Base-by-base conservation (phyloP, 352 stramenopile genomes). In the Pythium dissotocum region DNA sequence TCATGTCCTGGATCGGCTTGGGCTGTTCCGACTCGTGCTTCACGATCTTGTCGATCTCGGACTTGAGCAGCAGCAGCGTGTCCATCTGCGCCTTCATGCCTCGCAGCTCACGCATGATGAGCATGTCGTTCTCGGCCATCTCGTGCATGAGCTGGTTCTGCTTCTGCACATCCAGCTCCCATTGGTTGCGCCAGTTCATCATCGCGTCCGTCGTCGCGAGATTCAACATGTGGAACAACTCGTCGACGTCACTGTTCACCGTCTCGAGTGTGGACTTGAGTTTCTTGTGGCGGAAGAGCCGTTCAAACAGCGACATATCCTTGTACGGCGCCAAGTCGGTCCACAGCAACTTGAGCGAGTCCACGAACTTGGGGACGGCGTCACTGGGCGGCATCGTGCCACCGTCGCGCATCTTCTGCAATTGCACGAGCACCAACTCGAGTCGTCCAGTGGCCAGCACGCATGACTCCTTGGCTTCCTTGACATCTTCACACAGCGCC, bases 221-320 rank as follows among this genome's bases (percentile, higher is more conserved):
- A 5, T 51, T 36, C 4, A 61, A 12, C 38, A 56, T 61, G 2
- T 28, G 6, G 38, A 55, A 67, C 26, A 67, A 36, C 14, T 52
- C 14, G 1, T 67, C 36, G 14, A 67, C 32, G 10, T n/a, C 14
- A 3, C 33, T 36, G 48, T 56, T 44, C 12, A 53, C 49, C 6
- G 14, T 24, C 24, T 2, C 21, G 24, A 65, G 18, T n/a, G 49
- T 36, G 2, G 21, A 1, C 35, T 65, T 59, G 59, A 33, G 16
- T 5, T 30, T 21, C 35, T 65, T 65, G 59, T 9, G 8, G 35
- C 30, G 48, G 2, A 65, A 33, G 33, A 65, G 13, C 6, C 59
- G 59, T 6, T 65, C 49, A 10, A 59, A 13, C 1, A 42, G 4
- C 9, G 1, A 16, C 48, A 53, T 65, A 10, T 42, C n/a, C 18